Base-by-base conservation (phyloP, 2,329 filamentous ascomycete species). In the Xylogone sp. region DNA sequence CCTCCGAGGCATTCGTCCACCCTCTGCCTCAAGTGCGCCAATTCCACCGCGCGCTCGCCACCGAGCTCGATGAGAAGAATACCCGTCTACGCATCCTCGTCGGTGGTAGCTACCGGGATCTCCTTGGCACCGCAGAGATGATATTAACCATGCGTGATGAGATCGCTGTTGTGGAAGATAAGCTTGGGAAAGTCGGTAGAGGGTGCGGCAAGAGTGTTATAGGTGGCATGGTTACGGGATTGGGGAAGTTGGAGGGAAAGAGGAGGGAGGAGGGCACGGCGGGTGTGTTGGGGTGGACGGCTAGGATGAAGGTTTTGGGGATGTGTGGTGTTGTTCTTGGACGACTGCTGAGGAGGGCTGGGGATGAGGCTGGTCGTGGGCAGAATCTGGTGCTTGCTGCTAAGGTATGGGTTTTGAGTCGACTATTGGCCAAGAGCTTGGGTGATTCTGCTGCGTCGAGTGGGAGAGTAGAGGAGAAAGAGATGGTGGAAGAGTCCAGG, bases 121-220 rank as follows among this genome's bases (percentile, higher is more conserved):
- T 97, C 8, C 83, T 97, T 21, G 89, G 89, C 48, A 97, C 93
- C 0, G 93, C 93, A 50, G 92, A 97, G 71, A 86, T 86, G n/a
- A 97, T 97, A 59, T 87, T 97, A 50, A 81, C 85, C 54, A 96
- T 97, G 90, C 87, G 90, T 59, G 71, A 71, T 39, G 84, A 93
- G 65, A 93, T 94, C 72, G 81, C 86, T 54, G 73, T 76, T 12
- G 86, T 90, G 16, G 90, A 96, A 68, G 73, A 76, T 4, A 81
- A 84, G 34, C 77, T 97, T 48, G 80, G 80, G 16, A 77, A 77
- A 53, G 86, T 96, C 72, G 89, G 90, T 44, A 81, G 81, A 42
- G 81, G 82, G 51, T 97, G 93, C 69, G 91, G 92, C 48, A 81
- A 89, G 34, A 74, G 78, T 48, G 76, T 85, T 21, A 75, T 96